Evolutionary conservation across 2,329 filamentous ascomycete species (phyloP).

Genomic region (Diaporthe helianthi): DNA sequence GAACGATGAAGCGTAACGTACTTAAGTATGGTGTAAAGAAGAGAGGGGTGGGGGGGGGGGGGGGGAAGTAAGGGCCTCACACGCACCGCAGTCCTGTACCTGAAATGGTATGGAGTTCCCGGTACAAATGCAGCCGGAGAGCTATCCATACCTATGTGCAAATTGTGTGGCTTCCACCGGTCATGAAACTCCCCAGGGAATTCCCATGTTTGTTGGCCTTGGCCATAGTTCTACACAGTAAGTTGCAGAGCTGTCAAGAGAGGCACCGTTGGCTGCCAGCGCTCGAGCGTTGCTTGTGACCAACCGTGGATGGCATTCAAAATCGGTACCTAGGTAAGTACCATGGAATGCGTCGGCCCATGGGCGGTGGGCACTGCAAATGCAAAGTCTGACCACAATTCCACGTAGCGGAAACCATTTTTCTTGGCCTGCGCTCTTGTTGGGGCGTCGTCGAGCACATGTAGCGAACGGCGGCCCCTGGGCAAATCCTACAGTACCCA

Average conservation of each 20-base stretch:
- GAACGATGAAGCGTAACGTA: constrained; percentile 4
- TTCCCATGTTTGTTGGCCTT: neutral
- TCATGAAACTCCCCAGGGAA: constrained; percentile 9
- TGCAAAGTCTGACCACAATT: constrained; percentile 1
- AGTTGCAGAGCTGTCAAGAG: neutral
- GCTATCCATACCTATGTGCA: neutral
- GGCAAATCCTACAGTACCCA: neutral
- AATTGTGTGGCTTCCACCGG: constrained; percentile 18
- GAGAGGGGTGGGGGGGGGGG: no score
- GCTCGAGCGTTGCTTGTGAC: no score
- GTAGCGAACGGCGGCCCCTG: neutral
- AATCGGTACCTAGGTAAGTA: constrained; percentile 7
- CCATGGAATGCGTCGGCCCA: neutral
- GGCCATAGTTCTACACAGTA: neutral
- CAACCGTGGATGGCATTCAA: neutral
- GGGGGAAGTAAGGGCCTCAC: neutral
- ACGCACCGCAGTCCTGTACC: constrained; percentile 8
- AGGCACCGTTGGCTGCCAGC: no score
- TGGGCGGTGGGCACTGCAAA: neutral
- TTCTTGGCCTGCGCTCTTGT: neutral
- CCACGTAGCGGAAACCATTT: constrained; percentile 17
- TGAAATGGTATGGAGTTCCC: constrained; percentile 17
- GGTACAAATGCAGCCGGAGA: constrained; percentile 7
- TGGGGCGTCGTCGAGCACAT: neutral
- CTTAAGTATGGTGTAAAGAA: no score